A percentile compares a stretch with the other conserved stretches of the same genome.
phyloP scores from a whole-genome alignment of 1,139 yeast genomes.

The Taphrina pruni region DNA sequence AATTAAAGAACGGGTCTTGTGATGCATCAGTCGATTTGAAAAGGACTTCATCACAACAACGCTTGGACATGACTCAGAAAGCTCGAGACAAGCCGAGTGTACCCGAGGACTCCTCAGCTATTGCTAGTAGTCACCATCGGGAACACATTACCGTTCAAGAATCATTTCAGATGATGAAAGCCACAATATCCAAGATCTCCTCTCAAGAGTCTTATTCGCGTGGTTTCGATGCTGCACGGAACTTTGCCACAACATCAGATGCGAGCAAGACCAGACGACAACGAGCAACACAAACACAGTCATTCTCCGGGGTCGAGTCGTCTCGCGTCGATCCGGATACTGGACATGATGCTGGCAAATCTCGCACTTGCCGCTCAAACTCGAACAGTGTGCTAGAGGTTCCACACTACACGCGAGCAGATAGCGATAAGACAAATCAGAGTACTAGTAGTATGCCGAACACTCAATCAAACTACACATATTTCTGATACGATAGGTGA shows the following conservation, averaged over 20 bases:
- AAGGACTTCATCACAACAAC: background rate
- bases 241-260: background rate
- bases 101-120: no score
- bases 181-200: slow-evolving; percentile 7
- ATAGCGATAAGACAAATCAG: slow-evolving; percentile 8
- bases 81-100: background rate
- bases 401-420: background rate
- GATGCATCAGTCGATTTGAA: background rate
- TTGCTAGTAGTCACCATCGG: no score
- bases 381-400: background rate
- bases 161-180: slow-evolving; percentile 12
- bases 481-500: slow-evolving; percentile 22
- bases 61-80: no score
- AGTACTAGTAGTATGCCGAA: slow-evolving; percentile 9
- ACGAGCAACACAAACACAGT: slow-evolving; percentile 2
- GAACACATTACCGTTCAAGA: background rate
- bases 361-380: background rate
- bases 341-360: background rate
- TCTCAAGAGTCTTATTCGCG: slow-evolving; percentile 16
- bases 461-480: slow-evolving; percentile 17
- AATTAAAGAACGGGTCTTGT: no score
- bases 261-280: slow-evolving; percentile 1
- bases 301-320: background rate
- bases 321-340: background rate
- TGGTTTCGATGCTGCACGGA: slow-evolving; percentile 7